phyloP scores from a whole-genome alignment of 257 asterid species.

The Solanum piurae region DNA sequence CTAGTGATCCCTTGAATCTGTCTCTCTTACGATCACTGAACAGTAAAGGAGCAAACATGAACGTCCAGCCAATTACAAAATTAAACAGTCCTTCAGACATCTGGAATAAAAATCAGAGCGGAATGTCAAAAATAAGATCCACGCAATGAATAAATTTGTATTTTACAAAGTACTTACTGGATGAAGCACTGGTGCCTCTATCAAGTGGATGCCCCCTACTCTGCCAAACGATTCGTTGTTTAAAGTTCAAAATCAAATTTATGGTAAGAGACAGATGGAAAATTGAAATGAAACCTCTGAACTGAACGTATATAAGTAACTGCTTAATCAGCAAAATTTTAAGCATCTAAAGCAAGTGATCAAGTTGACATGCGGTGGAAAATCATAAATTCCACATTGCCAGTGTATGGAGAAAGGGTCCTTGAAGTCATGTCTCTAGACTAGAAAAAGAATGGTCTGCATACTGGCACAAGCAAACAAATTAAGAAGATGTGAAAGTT shows the following conservation, averaged over 20 bases:
- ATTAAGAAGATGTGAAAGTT: neutral
- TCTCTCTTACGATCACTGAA: slow-evolving; percentile 69
- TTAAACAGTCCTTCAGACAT: slow-evolving; percentile 94
- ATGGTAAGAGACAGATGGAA: neutral
- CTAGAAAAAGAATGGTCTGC: neutral
- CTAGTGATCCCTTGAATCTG: slow-evolving; percentile 67
- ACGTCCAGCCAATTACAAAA: slow-evolving; percentile 92
- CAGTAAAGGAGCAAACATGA: slow-evolving; percentile 83
- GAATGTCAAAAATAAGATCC: slow-evolving; percentile 4
- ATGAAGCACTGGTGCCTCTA: slow-evolving; percentile 76
- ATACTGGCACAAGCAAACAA: neutral
- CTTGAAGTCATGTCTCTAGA: neutral
- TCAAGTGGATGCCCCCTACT: slow-evolving; percentile 81
- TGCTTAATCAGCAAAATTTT: neutral
- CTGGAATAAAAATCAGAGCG: slow-evolving; percentile 21
- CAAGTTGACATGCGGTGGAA: neutral
- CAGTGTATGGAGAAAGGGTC: neutral
- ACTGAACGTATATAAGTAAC: neutral
- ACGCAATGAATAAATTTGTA: neutral
- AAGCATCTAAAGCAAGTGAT: neutral
- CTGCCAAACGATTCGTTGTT: slow-evolving; percentile 40
- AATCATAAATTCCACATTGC: neutral
- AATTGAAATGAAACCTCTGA: neutral
- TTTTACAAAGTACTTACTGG: slow-evolving; percentile 34
- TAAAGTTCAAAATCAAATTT: neutral